Evolutionary conservation across 2,329 filamentous ascomycete genomes (phyloP).

Genomic region (Trichoderma polysporum): DNA sequence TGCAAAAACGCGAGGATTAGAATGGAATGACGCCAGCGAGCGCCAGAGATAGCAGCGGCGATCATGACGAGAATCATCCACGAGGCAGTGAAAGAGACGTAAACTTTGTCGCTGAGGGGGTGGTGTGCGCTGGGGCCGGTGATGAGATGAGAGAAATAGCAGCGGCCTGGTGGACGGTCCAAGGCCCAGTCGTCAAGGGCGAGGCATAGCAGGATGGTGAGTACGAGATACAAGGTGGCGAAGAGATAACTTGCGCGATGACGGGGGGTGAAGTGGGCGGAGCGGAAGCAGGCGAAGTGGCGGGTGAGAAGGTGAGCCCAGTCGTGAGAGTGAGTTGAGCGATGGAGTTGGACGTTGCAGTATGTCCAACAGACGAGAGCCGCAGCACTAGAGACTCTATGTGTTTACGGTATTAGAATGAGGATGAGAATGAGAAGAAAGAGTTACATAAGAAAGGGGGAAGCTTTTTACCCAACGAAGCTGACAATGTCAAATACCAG

Average conservation of each 20-base stretch:
- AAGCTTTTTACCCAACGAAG: slow-evolving; percentile 35
- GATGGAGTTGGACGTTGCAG: slow-evolving; percentile 25
- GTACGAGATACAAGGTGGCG: slow-evolving; percentile 29
- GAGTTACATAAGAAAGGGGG: background rate
- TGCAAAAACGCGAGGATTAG: slow-evolving; percentile 31
- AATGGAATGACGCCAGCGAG: slow-evolving; percentile 25
- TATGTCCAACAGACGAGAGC: slow-evolving; percentile 36
- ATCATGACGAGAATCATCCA: slow-evolving; percentile 27
- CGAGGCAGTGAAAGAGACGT: slow-evolving; percentile 26
- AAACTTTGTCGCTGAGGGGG: slow-evolving; percentile 29
- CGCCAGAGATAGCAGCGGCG: slow-evolving; percentile 24
- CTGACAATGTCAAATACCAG: slow-evolving; percentile 36
- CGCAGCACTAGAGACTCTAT: slow-evolving; percentile 28
- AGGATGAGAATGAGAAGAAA: background rate
- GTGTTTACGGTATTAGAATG: background rate
- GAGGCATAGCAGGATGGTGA: slow-evolving; percentile 32
- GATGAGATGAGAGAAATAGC: slow-evolving; percentile 29
- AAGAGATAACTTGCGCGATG: slow-evolving; percentile 33
- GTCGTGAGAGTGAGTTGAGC: background rate
- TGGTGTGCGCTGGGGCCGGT: slow-evolving; percentile 25
- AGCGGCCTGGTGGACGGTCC: slow-evolving; percentile 27
- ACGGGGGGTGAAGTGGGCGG: slow-evolving; percentile 23
- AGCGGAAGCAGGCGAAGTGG: background rate
- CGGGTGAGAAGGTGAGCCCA: background rate
- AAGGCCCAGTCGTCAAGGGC: slow-evolving; percentile 30